phyloP scores from a whole-genome alignment of 805 yeast species.

The Sugiyamaella boreocaroliniensis region DNA sequence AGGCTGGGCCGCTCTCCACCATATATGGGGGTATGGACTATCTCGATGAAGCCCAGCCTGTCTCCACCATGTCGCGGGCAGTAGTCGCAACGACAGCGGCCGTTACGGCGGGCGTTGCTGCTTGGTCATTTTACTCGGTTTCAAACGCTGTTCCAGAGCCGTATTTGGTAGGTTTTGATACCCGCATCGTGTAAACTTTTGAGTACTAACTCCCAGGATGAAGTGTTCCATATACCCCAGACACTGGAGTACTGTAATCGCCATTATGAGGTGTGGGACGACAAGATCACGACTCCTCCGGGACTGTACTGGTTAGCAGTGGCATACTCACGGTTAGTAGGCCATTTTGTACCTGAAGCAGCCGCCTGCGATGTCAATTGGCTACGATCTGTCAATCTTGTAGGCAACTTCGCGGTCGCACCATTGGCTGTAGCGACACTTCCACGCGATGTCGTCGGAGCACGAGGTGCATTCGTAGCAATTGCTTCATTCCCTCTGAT shows the following conservation, averaged over 20 bases:
- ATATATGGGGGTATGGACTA: too few species aligned
- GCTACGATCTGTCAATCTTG: constrained; percentile 52
- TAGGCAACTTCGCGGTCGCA: constrained; percentile 34
- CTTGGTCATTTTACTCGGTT: constrained; percentile 7
- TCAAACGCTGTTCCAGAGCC: constrained; percentile 19
- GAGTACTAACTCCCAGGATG: constrained; percentile 58
- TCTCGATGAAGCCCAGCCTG: too few species aligned
- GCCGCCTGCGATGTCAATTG: constrained; percentile 31
- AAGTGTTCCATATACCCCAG: constrained; percentile 79
- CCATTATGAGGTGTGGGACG: constrained; percentile 66
- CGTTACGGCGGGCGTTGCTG: constrained; percentile 8
- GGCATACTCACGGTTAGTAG: constrained; percentile 18
- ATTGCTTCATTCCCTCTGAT: constrained; percentile 58
- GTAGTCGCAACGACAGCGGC: not conserved
- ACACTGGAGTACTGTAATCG: constrained; percentile 59
- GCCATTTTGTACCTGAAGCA: not conserved
- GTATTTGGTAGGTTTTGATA: constrained; percentile 16
- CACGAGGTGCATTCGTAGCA: constrained; percentile 1
- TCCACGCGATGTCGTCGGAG: constrained; percentile 1
- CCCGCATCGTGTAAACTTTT: not conserved
- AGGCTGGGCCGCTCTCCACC: too few species aligned
- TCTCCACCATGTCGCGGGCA: not conserved
- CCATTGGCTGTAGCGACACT: constrained; percentile 35
- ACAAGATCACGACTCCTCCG: constrained; percentile 94
- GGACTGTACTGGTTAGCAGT: constrained; percentile 62